A percentile compares a stretch with the other conserved stretches of the same genome.
Evolutionary conservation across 257 asterid species (phyloP).

Genomic region (Lithospermum erythrorhizon): DNA sequence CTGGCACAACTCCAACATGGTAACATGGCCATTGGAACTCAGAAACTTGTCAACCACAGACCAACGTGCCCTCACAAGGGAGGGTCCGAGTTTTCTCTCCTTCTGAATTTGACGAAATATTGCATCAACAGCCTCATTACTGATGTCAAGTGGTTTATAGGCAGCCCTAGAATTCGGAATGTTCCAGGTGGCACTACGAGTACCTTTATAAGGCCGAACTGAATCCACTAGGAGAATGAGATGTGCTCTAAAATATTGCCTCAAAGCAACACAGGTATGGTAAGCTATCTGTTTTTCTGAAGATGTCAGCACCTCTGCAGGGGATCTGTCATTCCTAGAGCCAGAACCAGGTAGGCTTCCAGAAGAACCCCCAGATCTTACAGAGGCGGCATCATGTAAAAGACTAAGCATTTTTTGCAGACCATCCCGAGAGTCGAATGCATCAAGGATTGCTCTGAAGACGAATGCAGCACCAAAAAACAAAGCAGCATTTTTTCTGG

Average conservation of each 20-base stretch:
- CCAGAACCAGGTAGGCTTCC: slow-evolving; percentile 61
- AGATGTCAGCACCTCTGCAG: slow-evolving; percentile 80
- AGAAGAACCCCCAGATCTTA: slow-evolving; percentile 74
- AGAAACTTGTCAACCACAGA: slow-evolving; percentile 75
- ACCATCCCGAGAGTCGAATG: slow-evolving; percentile 89
- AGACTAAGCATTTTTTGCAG: slow-evolving; percentile 71
- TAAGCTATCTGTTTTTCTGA: slow-evolving; percentile 94
- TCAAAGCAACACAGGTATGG: slow-evolving; percentile 83
- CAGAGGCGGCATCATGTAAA: slow-evolving; percentile 92
- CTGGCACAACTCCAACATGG: slow-evolving; percentile 98
- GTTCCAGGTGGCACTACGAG: slow-evolving; percentile 73
- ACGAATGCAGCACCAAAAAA: slow-evolving; percentile 90
- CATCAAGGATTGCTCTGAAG: slow-evolving; percentile 82
- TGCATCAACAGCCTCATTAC: slow-evolving; percentile 89
- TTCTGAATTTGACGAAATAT: slow-evolving; percentile 82
- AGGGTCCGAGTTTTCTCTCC: slow-evolving; percentile 89
- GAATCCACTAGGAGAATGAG: slow-evolving; percentile 77
- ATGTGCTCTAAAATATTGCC: slow-evolving; percentile 92
- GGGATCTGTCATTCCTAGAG: slow-evolving; percentile 68
- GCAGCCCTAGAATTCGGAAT: slow-evolving; percentile 59
- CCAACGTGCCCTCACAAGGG: slow-evolving; percentile 82
- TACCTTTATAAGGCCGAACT: slow-evolving; percentile 66
- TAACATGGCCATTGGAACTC: slow-evolving; percentile 68
- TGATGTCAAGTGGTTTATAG: slow-evolving; percentile 85
- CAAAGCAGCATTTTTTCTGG: slow-evolving; percentile 85